These are phyloP conservation scores for Wickerhamiella parazyma DNA, from an alignment of 805 yeast species.

Conservation along the genomic window DNA sequence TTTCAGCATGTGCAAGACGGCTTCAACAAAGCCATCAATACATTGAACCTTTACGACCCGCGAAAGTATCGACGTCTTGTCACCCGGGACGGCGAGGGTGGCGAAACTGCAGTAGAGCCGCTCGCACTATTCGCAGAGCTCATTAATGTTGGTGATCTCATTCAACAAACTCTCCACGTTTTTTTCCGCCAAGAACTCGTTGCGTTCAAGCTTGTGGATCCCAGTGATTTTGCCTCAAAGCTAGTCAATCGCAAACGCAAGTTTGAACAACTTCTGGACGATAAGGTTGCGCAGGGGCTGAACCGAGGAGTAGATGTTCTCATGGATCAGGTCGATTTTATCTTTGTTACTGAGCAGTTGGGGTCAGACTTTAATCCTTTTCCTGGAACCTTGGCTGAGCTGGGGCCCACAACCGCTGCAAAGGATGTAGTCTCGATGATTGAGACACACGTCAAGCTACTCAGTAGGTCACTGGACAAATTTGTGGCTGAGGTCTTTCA, in stretches of 20 bases:
- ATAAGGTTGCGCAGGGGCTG: constrained; percentile 81
- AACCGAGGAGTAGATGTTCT: constrained; percentile 85
- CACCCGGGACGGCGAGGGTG: constrained; percentile 11
- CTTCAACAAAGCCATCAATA: constrained; percentile 62
- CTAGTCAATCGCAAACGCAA: constrained; percentile 67
- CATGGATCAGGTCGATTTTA: constrained; percentile 62
- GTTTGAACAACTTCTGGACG: constrained; percentile 72
- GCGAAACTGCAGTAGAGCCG: constrained; percentile 48
- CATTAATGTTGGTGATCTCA: constrained; percentile 83
- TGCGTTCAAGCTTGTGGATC: constrained; percentile 41
- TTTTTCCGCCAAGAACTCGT: constrained; percentile 78
- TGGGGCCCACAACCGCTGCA: constrained; percentile 51
- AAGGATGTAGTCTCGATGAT: constrained; percentile 45
- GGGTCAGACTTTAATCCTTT: constrained; percentile 52
- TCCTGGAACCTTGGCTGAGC: constrained; percentile 16
- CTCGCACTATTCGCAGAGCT: constrained; percentile 76
- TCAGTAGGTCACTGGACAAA: constrained; percentile 75
- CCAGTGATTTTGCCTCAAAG: constrained; percentile 66
- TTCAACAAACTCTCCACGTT: constrained; percentile 81
- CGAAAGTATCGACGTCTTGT: constrained; percentile 24
- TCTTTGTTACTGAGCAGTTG: constrained; percentile 40
- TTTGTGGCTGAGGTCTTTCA: constrained; percentile 83
- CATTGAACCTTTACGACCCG: constrained; percentile 63
- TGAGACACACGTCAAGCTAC: constrained; percentile 54
- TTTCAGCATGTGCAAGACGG: constrained; percentile 71